Percentiles rank a stretch among this genome's conserved stretches.
phyloP scores from a whole-genome alignment of 1,284 basidiomycete species.

The Cutaneotrichosporon cutaneum region DNA sequence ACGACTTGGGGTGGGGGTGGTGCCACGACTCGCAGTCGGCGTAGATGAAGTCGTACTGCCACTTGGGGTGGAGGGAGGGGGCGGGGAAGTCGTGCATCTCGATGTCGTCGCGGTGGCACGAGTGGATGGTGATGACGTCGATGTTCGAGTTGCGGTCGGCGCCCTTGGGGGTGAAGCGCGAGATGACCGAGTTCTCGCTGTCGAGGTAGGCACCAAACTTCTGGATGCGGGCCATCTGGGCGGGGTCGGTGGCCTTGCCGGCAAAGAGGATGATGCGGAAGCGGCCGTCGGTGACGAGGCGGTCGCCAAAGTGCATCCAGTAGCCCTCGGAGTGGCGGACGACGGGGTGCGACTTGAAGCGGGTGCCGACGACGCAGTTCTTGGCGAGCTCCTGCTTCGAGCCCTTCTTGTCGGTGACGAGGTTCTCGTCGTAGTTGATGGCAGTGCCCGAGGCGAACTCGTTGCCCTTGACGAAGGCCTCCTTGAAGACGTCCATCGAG shows the following conservation, averaged over 20 bases:
- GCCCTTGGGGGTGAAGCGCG: slow-evolving; percentile 42
- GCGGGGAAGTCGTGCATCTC: slow-evolving; percentile 20
- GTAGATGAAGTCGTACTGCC: slow-evolving; percentile 32
- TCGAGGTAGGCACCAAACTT: slow-evolving; percentile 56
- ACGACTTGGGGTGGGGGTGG: slow-evolving; percentile 44
- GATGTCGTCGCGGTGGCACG: slow-evolving; percentile 20
- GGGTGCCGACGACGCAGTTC: slow-evolving; percentile 59
- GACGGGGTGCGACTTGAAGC: slow-evolving; percentile 51
- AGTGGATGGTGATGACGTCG: slow-evolving; percentile 25
- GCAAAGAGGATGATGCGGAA: slow-evolving; percentile 71
- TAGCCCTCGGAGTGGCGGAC: slow-evolving; percentile 64
- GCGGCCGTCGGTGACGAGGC: slow-evolving; percentile 65
- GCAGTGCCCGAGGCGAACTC: slow-evolving; percentile 30
- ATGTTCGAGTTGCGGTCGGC: slow-evolving; percentile 25
- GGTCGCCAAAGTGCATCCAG: slow-evolving; percentile 67
- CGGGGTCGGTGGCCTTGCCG: slow-evolving; percentile 57
- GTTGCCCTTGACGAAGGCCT: slow-evolving; percentile 16
- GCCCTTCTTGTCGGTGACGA: slow-evolving; percentile 14
- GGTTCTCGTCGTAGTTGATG: slow-evolving; percentile 47
- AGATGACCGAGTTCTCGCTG: slow-evolving; percentile 40
- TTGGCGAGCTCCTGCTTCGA: slow-evolving; percentile 14
- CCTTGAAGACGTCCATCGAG: slow-evolving; percentile 52
- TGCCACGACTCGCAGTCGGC: slow-evolving; percentile 42
- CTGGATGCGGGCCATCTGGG: slow-evolving; percentile 55
- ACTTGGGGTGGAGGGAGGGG: slow-evolving; percentile 19